Evolutionary conservation across 1,284 basidiomycete genomes (phyloP).

Genomic region (Fomitopsis pinicola): DNA sequence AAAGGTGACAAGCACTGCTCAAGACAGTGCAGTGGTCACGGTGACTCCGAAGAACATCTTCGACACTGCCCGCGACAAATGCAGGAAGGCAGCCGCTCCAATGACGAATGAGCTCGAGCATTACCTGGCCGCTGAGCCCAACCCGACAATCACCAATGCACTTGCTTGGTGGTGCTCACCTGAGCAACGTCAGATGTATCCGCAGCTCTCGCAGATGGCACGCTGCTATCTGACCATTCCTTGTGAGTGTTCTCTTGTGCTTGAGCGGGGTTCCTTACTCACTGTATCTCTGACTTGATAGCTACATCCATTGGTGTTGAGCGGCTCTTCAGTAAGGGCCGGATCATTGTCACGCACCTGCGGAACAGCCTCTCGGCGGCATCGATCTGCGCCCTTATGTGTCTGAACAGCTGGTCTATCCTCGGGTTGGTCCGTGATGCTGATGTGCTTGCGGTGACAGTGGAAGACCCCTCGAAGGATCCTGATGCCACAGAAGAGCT

Average conservation of each 20-base stretch:
- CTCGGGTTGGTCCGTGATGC: slow-evolving; percentile 22
- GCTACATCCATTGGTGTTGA: no score
- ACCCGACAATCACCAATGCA: neutral
- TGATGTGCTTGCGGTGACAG: slow-evolving; percentile 13
- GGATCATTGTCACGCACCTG: no score
- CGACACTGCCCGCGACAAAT: neutral
- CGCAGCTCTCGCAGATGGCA: slow-evolving; percentile 26
- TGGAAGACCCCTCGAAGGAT: neutral
- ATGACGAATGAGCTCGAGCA: neutral
- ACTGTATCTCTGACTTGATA: slow-evolving; percentile 18
- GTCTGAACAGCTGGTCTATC: slow-evolving; percentile 26
- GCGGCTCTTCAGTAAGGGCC: no score
- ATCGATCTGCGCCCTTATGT: slow-evolving; percentile 26
- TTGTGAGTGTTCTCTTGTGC: slow-evolving; percentile 23
- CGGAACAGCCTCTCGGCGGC: slow-evolving; percentile 24
- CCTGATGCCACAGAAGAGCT: no score
- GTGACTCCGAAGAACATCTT: neutral
- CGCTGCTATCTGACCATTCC: slow-evolving; percentile 28
- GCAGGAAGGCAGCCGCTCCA: neutral
- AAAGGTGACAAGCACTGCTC: no score
- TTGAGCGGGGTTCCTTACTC: neutral
- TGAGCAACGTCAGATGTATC: slow-evolving; percentile 18
- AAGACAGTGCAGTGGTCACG: no score
- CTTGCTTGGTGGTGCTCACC: slow-evolving; percentile 26
- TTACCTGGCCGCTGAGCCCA: neutral